Conservation (phyloP, 1,284 basidiomycete genomes). For the Ustilago nuda region DNA sequence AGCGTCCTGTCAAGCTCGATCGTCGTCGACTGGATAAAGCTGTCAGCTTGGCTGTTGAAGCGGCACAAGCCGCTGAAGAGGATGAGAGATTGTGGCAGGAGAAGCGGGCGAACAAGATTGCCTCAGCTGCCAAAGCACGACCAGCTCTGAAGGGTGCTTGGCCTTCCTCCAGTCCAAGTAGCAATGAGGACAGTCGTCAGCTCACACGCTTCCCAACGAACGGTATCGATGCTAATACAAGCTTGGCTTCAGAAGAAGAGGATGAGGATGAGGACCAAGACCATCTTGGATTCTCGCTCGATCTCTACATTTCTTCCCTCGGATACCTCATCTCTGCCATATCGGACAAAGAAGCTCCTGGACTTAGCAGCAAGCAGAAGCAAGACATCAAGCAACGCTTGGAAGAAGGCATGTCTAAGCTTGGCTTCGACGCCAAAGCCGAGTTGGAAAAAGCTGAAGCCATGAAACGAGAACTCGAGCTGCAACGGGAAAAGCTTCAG, state of each 20-base stretch:
- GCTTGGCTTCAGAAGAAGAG: slow-evolving; percentile 10
- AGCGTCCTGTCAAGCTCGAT: slow-evolving; percentile 44
- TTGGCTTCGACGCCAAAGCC: slow-evolving; percentile 44
- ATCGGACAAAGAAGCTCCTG: slow-evolving; percentile 43
- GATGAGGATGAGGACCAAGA: slow-evolving; percentile 30
- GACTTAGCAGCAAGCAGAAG: slow-evolving; percentile 37
- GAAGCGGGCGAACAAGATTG: slow-evolving; percentile 18
- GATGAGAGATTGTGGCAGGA: slow-evolving; percentile 48
- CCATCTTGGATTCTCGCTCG: slow-evolving; percentile 50
- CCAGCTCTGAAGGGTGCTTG: slow-evolving; percentile 6
- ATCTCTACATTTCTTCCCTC: slow-evolving; percentile 55
- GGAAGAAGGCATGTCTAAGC: slow-evolving; percentile 49
- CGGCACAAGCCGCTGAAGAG: slow-evolving; percentile 53
- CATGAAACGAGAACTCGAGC: slow-evolving; percentile 39
- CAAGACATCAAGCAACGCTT: slow-evolving; percentile 39
- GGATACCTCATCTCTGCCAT: slow-evolving; percentile 55
- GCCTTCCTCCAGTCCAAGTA: slow-evolving; percentile 8
- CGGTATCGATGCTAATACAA: background rate
- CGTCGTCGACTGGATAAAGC: slow-evolving; percentile 52
- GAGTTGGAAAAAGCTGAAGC: slow-evolving; percentile 35
- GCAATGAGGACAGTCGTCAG: slow-evolving; percentile 2
- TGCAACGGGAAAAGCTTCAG: slow-evolving; percentile 31
- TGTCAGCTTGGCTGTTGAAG: slow-evolving; percentile 54
- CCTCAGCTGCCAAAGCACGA: background rate
- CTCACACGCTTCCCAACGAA: background rate